Evolutionary conservation across 305 asterid genomes (phyloP), one percentile per base, ranked within the genome.

Genomic region (Rubia occidens): DNA sequence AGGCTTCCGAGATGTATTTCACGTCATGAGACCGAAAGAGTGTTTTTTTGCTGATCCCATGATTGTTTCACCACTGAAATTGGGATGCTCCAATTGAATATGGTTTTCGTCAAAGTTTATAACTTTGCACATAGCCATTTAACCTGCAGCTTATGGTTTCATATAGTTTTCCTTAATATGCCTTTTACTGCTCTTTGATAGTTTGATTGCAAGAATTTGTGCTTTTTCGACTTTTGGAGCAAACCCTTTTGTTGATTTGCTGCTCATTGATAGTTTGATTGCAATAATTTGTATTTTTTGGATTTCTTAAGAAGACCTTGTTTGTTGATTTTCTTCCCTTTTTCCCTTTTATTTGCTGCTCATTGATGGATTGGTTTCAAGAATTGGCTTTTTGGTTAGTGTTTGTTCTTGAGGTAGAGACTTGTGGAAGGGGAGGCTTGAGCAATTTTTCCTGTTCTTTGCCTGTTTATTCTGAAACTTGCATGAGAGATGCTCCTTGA

Each of bases 401-500:
- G 1, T 45, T 49, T 66, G n/a, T 29, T 59, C 43, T 73, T 59
- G 54, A 14, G 24, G 2, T 39, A 17, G 35, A 39, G 55, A 54
- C 4, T 1, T 37, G 13, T 47, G 3, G 8, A 0, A 39, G 3
- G 21, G 18, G 17, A 0, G 14, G 2, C 32, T 5, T 8, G 56
- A n/a, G 14, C 18, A 18, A 10, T 26, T 4, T 32, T 40, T 58
- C 37, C 11, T 11, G 29, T 54, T 56, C 18, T 18, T 14, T 40
- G 55, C 40, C 0, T 55, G 49, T 13, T n/a, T 21, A 56, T 10
- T 49, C 9, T 53, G 43, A 6, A 47, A 45, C 20, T 70, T 11
- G n/a, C n/a, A n/a, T n/a, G 24, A 61, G 53, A 11, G 68, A 65
- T 49, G 53, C 67, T 62, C 51, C 71, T 42, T 54, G 45, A 53